Base-by-base conservation (phyloP, 768 basidiomycete species). In the Tulasnella sp. region DNA sequence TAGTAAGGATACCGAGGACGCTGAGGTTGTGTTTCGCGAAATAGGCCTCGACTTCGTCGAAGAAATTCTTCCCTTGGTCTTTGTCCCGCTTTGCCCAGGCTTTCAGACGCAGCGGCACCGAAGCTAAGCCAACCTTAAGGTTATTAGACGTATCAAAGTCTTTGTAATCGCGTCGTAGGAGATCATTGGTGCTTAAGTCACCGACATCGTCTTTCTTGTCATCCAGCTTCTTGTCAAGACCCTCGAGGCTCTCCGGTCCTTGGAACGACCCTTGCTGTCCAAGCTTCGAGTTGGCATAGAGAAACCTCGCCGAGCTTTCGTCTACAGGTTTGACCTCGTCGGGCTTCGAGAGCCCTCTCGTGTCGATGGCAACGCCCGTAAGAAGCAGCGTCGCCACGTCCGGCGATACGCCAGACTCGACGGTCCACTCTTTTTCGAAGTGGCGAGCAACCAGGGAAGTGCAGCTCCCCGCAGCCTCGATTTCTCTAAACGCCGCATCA, bases 131-230 rank as follows among this genome's bases (percentile, higher is more conserved):
- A 1, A 90, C 90, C 77, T 87, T 88, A 55, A 94, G 85, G 10
- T 85, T 82, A 39, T 84, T 44, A 44, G 15, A 42, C 81, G 10
- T 81, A 78, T 23, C 82, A 82, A 82, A 95, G 80, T 97, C 91
- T 83, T 99, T 99, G 87, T 96, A 99, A 84, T 99, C 98, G n/a
- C 98, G 86, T 16, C 95, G 88, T 5, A 99, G 88, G 26, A 98
- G 89, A 82, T 98, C 95, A 77, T 88, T 87, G 0, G 90, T 89
- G 10, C 85, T 85, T 23, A 98, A 87, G 79, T 90, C 88, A 1
- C 89, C 88, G 11, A 99, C 86, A 78, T 91, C 88, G 4, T 81
- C 81, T 83, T 99, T 99, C 84, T 89, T 89, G 2, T 81, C 81
- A 73, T 85, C 78, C 32, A 95, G 87, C 3, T 83, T 82, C 46